These are phyloP conservation scores for Nosema muscidifuracis DNA, from an alignment of 371 early-diverging fungal genomes.

Conservation along the genomic window DNA sequence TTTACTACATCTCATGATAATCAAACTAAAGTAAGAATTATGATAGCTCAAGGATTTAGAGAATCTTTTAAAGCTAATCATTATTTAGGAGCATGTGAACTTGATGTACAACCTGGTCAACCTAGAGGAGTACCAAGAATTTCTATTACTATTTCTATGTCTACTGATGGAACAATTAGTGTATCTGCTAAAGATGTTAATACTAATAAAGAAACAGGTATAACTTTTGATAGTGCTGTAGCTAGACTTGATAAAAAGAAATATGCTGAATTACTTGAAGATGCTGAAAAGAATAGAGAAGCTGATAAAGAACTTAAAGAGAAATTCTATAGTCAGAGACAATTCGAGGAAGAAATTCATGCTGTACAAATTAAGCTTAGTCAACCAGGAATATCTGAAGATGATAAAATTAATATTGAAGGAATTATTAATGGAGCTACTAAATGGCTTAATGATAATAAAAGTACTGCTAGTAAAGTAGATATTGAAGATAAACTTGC, in stretches of 20 bases:
- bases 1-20: conserved; percentile 87
- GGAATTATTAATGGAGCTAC: conserved; percentile 44
- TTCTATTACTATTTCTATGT: conserved; percentile 69
- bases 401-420: conserved; percentile 36
- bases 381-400: conserved; percentile 26
- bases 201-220: conserved; percentile 65
- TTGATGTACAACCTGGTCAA: conserved; percentile 75
- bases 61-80: conserved; percentile 81
- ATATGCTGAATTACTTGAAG: conserved; percentile 15
- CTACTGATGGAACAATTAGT: conserved; percentile 67
- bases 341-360: conserved; percentile 35
- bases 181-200: conserved; percentile 68
- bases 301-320: conserved; percentile 35
- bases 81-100: conserved; percentile 79
- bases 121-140: conserved; percentile 66
- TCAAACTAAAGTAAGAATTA: conserved; percentile 80
- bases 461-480: conserved; percentile 20
- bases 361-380: conserved; percentile 29
- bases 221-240: conserved; percentile 60
- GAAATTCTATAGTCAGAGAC: conserved; percentile 4
- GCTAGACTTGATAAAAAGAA: conserved; percentile 42
- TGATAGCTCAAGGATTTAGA: conserved; percentile 83
- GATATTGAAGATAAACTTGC: conserved; percentile 35
- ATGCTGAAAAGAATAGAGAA: conserved; percentile 66
- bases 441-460: conserved; percentile 53